A percentile compares a stretch with the other conserved stretches of the same genome.
Conservation (phyloP, 768 basidiomycete species). For the Imleria badia region DNA sequence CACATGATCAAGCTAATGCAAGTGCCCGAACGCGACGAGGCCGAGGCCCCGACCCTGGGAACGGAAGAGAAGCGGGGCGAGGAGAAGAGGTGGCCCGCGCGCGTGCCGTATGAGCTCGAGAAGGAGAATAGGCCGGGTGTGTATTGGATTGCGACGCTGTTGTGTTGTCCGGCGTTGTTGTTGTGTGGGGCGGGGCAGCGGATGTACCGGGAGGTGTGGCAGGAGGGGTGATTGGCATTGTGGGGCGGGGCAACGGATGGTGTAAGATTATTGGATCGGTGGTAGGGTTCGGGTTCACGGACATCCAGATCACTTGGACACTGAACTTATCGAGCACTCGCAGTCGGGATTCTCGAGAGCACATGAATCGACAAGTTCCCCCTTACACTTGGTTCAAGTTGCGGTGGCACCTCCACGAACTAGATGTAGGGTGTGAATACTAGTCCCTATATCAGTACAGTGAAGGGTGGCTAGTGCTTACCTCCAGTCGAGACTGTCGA, state of each 20-base stretch:
- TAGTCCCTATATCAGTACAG: too few species aligned
- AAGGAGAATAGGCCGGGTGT: background rate
- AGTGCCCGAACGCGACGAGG: background rate
- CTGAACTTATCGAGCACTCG: too few species aligned
- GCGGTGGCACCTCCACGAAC: too few species aligned
- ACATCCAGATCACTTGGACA: too few species aligned
- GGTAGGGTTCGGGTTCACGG: background rate
- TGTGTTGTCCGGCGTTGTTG: slow-evolving; percentile 14
- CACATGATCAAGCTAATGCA: slow-evolving; percentile 24
- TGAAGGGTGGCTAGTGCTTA: too few species aligned
- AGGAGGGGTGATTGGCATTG: slow-evolving; percentile 10
- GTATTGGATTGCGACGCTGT: slow-evolving; percentile 10
- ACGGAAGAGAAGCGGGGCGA: background rate
- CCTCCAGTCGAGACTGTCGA: too few species aligned
- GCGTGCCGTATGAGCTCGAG: slow-evolving; percentile 15
- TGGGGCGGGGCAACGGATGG: too few species aligned
- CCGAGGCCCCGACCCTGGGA: background rate
- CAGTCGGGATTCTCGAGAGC: too few species aligned
- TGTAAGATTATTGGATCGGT: background rate
- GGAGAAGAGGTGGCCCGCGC: slow-evolving; percentile 9
- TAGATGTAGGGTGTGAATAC: too few species aligned
- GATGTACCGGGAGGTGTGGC: slow-evolving; percentile 12
- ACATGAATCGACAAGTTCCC: too few species aligned
- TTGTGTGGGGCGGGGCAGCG: slow-evolving; percentile 11
- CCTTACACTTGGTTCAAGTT: too few species aligned